Base-by-base conservation (phyloP, 2,329 filamentous ascomycete species). In the Fusarium armeniacum region DNA sequence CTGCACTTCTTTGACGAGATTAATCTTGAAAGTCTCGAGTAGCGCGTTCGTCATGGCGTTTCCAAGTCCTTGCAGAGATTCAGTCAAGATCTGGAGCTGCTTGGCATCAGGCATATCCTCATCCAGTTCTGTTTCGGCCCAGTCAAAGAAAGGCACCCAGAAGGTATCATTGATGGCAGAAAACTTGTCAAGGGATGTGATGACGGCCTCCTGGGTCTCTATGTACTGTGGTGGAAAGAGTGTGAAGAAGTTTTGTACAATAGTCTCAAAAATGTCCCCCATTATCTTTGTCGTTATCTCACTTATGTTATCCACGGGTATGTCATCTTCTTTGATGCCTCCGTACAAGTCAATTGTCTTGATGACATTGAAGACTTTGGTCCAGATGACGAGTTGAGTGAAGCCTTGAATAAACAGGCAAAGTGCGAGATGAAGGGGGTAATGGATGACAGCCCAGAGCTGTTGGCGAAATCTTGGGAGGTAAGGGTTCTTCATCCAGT, bases 401-500 rank as follows among this genome's bases (percentile, higher is more conserved):
- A 84, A 81, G 16, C 87, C 89, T 72, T 90, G 88, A 45, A 90
- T 85, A n/a, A 90, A 84, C 9, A 91, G 83, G 16, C 90, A 85
- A 33, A 91, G 83, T 8, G 86, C 80, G 3, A 90, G 82, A 68
- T 91, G 88, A 70, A 91, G 87, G 1, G 89, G 89, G 62, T 90
- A 87, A 77, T 91, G 89, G 1, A 88, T 75, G 3, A 82, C 59
- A 0, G 84, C 83, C 87, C 86, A 89, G 54, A 88, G 77, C 52
- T 89, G 86, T 68, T 91, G 89, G 6, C 86, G 84, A 46, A 87
- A 80, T 76, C 82, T 62, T 77, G 86, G 76, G 81, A 84, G 86
- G 33, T 89, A 83, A 62, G 88, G 84, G 52, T 87, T 87, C 73
- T 90, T 89, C 77, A 90, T 87, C 86, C 87, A 91, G 69, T 91